Conservation (phyloP, 106 monocot genomes). For the Allium sativum region DNA sequence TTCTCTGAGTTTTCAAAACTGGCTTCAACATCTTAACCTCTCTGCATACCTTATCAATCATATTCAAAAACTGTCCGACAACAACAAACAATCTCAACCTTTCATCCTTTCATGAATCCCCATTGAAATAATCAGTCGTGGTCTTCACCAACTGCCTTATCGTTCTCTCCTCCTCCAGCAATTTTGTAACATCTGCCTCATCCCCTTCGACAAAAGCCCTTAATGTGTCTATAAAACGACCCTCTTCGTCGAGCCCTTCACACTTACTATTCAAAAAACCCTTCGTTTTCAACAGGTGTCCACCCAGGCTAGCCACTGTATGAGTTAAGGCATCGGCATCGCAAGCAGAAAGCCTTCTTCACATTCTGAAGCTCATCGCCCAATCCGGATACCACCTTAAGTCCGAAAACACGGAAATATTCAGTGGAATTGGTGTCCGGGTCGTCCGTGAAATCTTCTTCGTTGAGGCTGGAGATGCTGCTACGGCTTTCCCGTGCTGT, state of each 20-base stretch:
- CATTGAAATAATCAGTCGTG: constrained; percentile 53
- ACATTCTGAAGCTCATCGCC: constrained; percentile 57
- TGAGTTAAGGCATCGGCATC: constrained; percentile 33
- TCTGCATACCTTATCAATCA: constrained; percentile 34
- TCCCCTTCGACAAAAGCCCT: constrained; percentile 37
- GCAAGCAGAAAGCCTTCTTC: constrained; percentile 34
- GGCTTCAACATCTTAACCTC: constrained; percentile 19
- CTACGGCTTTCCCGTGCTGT: constrained; percentile 18
- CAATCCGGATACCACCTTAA: constrained; percentile 35
- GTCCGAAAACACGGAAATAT: constrained; percentile 21
- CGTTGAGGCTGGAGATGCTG: constrained; percentile 22
- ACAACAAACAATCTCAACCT: constrained; percentile 41
- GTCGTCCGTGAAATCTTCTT: constrained; percentile 19
- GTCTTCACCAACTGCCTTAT: constrained; percentile 36
- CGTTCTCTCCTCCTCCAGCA: constrained; percentile 37
- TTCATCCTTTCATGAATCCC: constrained; percentile 45
- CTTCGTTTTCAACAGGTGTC: constrained; percentile 27
- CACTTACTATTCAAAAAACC: constrained; percentile 32
- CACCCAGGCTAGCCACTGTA: constrained; percentile 18
- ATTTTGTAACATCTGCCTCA: constrained; percentile 18
- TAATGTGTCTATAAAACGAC: constrained; percentile 28
- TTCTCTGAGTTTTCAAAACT: constrained; percentile 8
- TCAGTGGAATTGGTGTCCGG: neutral
- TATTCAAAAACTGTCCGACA: constrained; percentile 32
- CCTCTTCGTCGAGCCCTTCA: constrained; percentile 29